Evolutionary conservation across 495 filamentous ascomycete genomes (phyloP).

Genomic region (Xylaria acuta): DNA sequence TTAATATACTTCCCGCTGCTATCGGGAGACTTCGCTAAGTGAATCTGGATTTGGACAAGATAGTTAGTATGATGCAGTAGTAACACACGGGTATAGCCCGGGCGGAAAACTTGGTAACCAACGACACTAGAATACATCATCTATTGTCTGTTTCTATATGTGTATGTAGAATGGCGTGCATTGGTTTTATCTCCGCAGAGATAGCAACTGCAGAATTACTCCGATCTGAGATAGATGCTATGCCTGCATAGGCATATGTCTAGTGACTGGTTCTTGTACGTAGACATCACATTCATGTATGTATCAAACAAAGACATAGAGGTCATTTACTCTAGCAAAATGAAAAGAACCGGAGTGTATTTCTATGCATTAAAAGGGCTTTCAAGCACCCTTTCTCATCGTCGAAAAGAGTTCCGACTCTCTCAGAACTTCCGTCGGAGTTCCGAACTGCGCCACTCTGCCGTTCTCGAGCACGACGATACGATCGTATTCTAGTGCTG

Average conservation of each 20-base stretch:
- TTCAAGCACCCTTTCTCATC: conserved; percentile 1
- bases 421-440: conserved; percentile 15
- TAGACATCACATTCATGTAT: neutral
- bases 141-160: neutral
- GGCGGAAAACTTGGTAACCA: neutral
- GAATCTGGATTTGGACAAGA: neutral
- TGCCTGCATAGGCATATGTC: neutral
- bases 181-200: neutral
- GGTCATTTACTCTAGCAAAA: neutral
- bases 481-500: conserved; percentile 13
- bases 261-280: neutral
- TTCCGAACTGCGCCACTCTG: neutral
- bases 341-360: neutral
- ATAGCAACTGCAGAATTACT: neutral
- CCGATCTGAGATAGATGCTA: neutral
- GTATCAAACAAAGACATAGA: neutral
- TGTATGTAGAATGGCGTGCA: neutral
- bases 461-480: conserved; percentile 20
- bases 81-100: neutral
- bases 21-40: neutral
- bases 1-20: no score
- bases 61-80: neutral
- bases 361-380: neutral
- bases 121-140: neutral
- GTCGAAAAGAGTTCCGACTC: conserved; percentile 10